Evolutionary conservation across 75 land plant genomes (phyloP).

Genomic region (Cupressus sempervirens): DNA sequence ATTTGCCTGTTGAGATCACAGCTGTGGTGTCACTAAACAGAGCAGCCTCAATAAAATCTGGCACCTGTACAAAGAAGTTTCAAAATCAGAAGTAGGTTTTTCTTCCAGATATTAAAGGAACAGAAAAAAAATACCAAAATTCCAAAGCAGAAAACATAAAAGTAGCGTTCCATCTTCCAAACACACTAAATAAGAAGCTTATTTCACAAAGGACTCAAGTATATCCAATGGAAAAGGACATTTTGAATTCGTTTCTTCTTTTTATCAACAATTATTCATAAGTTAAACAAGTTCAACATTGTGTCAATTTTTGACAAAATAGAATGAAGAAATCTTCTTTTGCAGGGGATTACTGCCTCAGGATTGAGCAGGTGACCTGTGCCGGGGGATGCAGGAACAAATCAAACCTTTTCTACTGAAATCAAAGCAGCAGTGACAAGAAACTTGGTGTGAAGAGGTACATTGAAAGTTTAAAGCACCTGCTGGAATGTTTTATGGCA

Average conservation of each 20-base stretch:
- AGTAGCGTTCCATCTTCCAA: neutral
- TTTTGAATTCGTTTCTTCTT: neutral
- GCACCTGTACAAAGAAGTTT: slow-evolving; percentile 15
- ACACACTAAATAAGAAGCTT: neutral
- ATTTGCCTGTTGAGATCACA: slow-evolving; percentile 35
- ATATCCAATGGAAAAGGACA: neutral
- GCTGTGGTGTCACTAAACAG: slow-evolving; percentile 17
- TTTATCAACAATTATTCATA: no score
- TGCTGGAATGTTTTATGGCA: neutral
- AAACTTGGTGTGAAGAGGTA: neutral
- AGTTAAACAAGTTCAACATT: neutral
- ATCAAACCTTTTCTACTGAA: neutral
- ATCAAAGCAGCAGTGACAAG: neutral
- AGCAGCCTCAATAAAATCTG: slow-evolving; percentile 33
- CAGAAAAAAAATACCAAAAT: neutral
- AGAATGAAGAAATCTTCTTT: neutral
- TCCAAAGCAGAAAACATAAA: neutral
- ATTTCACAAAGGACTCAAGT: neutral
- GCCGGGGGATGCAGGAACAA: neutral
- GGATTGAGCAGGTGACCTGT: neutral
- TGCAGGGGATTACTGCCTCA: neutral
- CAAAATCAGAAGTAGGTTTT: neutral
- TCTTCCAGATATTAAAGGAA: neutral
- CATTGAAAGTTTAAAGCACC: neutral
- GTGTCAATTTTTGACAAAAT: neutral